Base-by-base conservation (phyloP, 1,284 basidiomycete genomes). In the Moesziomyces aphidis region DNA sequence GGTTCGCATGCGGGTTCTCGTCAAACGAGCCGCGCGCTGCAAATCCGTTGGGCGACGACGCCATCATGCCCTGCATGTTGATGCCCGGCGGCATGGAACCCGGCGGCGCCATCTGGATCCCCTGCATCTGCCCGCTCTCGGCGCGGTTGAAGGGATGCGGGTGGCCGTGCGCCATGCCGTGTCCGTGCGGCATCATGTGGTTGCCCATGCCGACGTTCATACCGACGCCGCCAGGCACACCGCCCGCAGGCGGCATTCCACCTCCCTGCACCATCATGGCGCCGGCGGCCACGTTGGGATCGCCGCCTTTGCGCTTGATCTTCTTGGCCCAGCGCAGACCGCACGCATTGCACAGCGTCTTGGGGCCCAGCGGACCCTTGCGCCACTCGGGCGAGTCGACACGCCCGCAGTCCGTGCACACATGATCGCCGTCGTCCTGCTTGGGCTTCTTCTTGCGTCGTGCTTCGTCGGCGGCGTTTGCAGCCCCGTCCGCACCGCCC, bases 341-440 rank as follows among this genome's bases (percentile, higher is more conserved):
- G 55, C 81, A 83, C 21, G 81, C 81, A 54, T 82, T 80, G 62
- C 76, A 81, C 21, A 78, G 61, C 55, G 75, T 82, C 66, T 80
- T 78, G 55, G 80, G 81, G 5, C 81, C 81, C 47, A 78, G 50
- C 5, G 81, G 81, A 13, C 81, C 81, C 62, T 82, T 82, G 34
- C 81, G 74, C 81, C 81, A 83, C 63, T 83, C 81, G 26, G 81
- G 81, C 42, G 81, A 83, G 43, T 82, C 79, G 46, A 80, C 77
- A 21, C 78, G 71, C 1, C 81, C 81, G 47, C 81, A 83, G 60
- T 82, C 80, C 4, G 78, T 79, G 60, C 81, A 83, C 49, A 83
- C 80, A 48, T 80, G 77, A 54, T 83, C 81, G 22, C 67, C 73
- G n/a, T 81, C 77, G 36, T 78, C 73, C 49, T 64, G 65, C 54